Base-by-base conservation (phyloP, 2,329 filamentous ascomycete genomes). In the Cadophora sp. region DNA sequence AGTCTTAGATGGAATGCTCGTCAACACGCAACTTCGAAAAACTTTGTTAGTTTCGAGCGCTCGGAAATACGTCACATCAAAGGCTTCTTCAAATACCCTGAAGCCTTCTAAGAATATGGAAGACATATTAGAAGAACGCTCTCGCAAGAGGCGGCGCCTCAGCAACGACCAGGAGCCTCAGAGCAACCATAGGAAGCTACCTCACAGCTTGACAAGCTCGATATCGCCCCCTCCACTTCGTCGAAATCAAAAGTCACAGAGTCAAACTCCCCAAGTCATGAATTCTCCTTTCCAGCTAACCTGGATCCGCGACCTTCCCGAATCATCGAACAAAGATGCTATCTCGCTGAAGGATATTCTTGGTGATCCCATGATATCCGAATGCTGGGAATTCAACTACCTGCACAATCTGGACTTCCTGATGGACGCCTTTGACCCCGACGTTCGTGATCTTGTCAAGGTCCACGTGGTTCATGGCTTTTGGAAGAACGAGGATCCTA, bases 391-490 rank as follows among this genome's bases (percentile, higher is more conserved):
- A 53, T 87, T 87, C 73, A 86, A 87, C 67, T 86, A 83, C 70
- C 77, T 84, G 9, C 83, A 84, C 72, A 81, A 86, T 73, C 74
- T 90, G 27, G 84, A 88, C 65, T 90, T 87, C 75, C 73, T 89
- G 0, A 87, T 89, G 85, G 78, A 73, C 68, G 78, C 73, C 7
- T 76, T 90, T 66, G 87, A 90, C 70, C 73, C 79, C 18, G 87
- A 89, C 78, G 81, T 87, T 2, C 81, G 81, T 27, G 69, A 78
- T 60, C 67, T 85, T 3, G 81, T 89, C 27, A 79, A 83, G 62
- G 81, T 90, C 22, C 87, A 87, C 71, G 80, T 90, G 24, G 78
- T 90, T 11, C 87, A 90, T 80, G 87, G 87, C 0, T 89, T 85
- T 33, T 90, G 87, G 87, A 92, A 90, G 77, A 84, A 78, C 58